Evolutionary conservation across 805 yeast species (phyloP).

Genomic region (Barnettozyma wickerhamii): DNA sequence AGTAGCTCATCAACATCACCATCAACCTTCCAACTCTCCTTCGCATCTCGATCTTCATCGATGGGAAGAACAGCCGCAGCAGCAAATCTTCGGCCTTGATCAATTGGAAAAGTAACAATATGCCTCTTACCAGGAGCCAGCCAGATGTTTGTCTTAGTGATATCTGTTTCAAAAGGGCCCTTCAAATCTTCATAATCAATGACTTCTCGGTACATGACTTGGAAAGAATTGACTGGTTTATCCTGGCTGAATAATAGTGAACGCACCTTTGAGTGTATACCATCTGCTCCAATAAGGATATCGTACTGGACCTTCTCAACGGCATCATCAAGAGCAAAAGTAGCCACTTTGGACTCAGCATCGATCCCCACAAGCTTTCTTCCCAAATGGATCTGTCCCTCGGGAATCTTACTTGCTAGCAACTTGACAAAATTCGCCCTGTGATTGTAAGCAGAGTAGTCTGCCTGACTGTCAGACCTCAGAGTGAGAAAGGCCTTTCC

Average conservation of each 20-base stretch:
- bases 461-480: background rate
- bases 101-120: conserved; percentile 1
- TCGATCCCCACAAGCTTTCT: background rate
- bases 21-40: conserved; percentile 1
- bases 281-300: conserved; percentile 2
- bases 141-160: background rate
- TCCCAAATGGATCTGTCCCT: background rate
- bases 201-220: conserved; percentile 1
- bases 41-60: background rate
- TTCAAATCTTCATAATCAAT: background rate
- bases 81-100: background rate
- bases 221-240: conserved; percentile 1
- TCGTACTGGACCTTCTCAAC: background rate
- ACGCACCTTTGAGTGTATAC: conserved; percentile 1
- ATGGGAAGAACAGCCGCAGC: conserved; percentile 1
- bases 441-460: background rate
- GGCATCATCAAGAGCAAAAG: background rate
- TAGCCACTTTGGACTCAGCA: background rate
- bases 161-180: background rate
- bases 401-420: background rate
- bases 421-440: conserved; percentile 1
- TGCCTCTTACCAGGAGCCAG: background rate
- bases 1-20: background rate
- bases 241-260: background rate
- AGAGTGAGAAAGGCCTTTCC: background rate